Conservation (phyloP, 805 yeast genomes). For the Pichia kluyveri region DNA sequence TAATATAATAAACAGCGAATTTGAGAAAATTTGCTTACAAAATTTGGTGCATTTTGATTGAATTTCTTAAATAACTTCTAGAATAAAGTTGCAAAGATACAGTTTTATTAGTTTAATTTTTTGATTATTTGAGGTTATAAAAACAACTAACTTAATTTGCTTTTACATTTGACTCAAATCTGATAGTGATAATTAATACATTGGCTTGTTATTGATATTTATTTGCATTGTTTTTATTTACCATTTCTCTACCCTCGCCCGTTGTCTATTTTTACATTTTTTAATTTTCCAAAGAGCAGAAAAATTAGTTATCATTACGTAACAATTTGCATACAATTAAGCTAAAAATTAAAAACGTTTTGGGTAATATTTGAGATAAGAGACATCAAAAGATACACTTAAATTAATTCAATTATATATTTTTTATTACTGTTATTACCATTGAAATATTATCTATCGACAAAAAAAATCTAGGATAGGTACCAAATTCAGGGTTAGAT, state of each 20-base stretch:
- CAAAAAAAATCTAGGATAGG: not conserved
- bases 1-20: not conserved
- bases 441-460: too few species aligned
- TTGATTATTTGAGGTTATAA: too few species aligned
- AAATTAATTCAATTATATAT: too few species aligned
- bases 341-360: not conserved
- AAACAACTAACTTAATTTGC: too few species aligned
- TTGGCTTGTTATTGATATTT: not conserved
- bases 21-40: not conserved
- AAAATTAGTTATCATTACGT: too few species aligned
- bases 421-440: too few species aligned
- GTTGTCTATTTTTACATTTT: not conserved
- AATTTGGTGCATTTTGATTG: too few species aligned
- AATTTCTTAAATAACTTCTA: too few species aligned
- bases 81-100: too few species aligned
- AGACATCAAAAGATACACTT: not conserved
- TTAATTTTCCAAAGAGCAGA: not conserved
- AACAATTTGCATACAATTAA: too few species aligned
- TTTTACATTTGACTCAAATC: too few species aligned
- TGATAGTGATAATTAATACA: not conserved
- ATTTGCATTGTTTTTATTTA: not conserved
- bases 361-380: not conserved
- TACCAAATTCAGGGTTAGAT: not conserved
- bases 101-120: too few species aligned
- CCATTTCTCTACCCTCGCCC: not conserved